These are phyloP conservation scores for Lactarius akahatsu DNA, from an alignment of 768 basidiomycete species.

Conservation along the genomic window DNA sequence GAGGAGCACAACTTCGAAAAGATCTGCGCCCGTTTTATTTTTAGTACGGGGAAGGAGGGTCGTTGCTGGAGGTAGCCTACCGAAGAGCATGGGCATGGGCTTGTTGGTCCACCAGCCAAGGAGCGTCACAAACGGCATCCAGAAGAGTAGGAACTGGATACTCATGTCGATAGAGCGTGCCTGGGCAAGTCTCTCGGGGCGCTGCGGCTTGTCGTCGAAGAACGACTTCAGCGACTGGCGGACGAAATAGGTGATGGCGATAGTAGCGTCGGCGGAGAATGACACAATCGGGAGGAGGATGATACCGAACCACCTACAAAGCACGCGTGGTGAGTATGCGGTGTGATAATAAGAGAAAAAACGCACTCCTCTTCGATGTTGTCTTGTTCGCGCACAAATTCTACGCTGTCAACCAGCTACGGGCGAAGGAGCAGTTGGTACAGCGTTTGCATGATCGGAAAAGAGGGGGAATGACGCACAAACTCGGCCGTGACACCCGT, in stretches of 20 bases:
- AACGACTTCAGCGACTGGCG: constrained; percentile 44
- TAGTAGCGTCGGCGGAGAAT: constrained; percentile 67
- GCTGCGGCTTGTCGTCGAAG: constrained; percentile 36
- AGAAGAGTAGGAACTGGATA: constrained; percentile 76
- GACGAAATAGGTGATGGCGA: constrained; percentile 58
- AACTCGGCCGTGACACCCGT: constrained; percentile 73
- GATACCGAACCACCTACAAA: constrained; percentile 65
- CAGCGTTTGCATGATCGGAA: background rate
- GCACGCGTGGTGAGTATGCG: background rate
- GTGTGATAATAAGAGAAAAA: background rate
- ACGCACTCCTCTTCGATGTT: constrained; percentile 54
- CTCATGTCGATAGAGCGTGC: constrained; percentile 72
- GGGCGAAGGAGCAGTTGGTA: background rate
- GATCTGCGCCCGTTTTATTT: constrained; percentile 42
- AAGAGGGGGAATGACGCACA: constrained; percentile 39
- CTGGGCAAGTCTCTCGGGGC: constrained; percentile 58
- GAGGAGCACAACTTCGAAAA: constrained; percentile 65
- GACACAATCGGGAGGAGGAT: constrained; percentile 70
- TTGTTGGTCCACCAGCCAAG: constrained; percentile 65
- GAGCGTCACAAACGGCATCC: constrained; percentile 72
- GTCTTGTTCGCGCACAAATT: constrained; percentile 46
- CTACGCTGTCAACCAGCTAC: constrained; percentile 65
- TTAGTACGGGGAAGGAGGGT: background rate
- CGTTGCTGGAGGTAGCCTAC: constrained; percentile 38
- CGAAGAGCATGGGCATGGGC: constrained; percentile 66